phyloP scores from a whole-genome alignment of 306 rosid species.

The Vigna mungo region DNA sequence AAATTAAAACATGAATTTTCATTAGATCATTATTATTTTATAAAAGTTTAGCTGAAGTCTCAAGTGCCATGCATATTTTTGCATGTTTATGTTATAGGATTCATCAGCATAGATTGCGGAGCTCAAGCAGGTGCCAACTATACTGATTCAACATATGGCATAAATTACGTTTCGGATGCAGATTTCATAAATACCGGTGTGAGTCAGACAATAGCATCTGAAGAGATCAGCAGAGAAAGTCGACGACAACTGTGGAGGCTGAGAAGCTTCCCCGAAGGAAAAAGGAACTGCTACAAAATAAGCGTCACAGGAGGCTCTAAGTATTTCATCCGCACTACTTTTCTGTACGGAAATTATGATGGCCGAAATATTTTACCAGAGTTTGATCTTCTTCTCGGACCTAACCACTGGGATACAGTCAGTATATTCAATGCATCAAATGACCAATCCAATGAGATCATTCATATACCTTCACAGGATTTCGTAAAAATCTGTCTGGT shows the following conservation, averaged over 20 bases:
- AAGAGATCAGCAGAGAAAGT: too few species aligned
- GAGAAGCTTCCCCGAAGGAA: constrained; percentile 59
- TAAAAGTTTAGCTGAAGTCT: background rate
- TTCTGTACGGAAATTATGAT: constrained; percentile 60
- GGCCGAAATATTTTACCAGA: constrained; percentile 24
- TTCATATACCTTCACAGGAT: constrained; percentile 42
- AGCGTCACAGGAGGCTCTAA: constrained; percentile 25
- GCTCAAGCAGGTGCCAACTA: constrained; percentile 25
- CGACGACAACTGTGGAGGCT: constrained; percentile 35
- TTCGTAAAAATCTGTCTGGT: constrained; percentile 50
- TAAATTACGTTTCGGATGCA: constrained; percentile 55
- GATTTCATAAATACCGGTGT: constrained; percentile 46
- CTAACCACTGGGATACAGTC: constrained; percentile 48
- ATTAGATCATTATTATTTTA: background rate
- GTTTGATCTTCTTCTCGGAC: constrained; percentile 56
- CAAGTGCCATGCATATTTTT: background rate
- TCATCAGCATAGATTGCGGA: constrained; percentile 61
- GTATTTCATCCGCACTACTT: constrained; percentile 45
- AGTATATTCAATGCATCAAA: background rate
- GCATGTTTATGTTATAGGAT: constrained; percentile 34
- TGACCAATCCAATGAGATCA: constrained; percentile 32
- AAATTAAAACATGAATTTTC: constrained; percentile 2
- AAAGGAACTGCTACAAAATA: constrained; percentile 60
- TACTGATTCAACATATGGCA: background rate
- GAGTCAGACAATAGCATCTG: background rate